Evolutionary conservation across 2,329 filamentous ascomycete species (phyloP).

Genomic region (Fusarium haematococcum): DNA sequence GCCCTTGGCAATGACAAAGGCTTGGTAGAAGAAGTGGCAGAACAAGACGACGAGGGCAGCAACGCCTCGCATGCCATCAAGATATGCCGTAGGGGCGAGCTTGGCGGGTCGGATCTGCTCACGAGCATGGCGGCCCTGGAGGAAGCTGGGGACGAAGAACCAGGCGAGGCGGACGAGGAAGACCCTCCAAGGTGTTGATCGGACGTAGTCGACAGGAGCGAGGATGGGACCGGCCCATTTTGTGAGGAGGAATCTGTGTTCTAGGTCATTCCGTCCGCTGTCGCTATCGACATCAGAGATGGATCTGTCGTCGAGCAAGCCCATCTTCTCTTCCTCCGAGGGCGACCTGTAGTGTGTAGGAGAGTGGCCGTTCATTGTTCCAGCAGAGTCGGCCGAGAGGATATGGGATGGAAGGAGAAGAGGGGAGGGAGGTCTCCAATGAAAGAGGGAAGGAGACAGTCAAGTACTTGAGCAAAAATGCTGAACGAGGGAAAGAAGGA

Average conservation of each 20-base stretch:
- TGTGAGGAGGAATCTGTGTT: conserved; percentile 47
- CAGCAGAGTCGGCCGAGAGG: neutral
- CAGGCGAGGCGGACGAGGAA: conserved; percentile 53
- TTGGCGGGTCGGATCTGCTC: conserved; percentile 56
- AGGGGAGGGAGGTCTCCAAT: neutral
- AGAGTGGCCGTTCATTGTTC: conserved; percentile 55
- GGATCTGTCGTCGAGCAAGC: conserved; percentile 58
- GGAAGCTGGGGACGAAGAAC: conserved; percentile 66
- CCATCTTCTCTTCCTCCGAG: conserved; percentile 58
- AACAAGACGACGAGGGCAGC: conserved; percentile 68
- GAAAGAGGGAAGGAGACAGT: neutral
- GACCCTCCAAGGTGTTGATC: conserved; percentile 52
- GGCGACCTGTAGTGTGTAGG: conserved; percentile 47
- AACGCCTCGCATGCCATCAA: conserved; percentile 68
- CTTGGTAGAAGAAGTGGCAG: conserved; percentile 67
- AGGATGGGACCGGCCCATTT: conserved; percentile 50
- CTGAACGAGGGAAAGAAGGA: conserved; percentile 13
- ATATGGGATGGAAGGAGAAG: conserved; percentile 3
- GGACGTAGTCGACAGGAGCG: conserved; percentile 44
- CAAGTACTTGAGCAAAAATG: neutral
- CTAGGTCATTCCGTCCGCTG: conserved; percentile 52
- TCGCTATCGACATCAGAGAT: conserved; percentile 59
- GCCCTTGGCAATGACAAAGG: conserved; percentile 63
- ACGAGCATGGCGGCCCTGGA: conserved; percentile 58
- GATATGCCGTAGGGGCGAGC: conserved; percentile 66